phyloP scores from a whole-genome alignment of 2,329 filamentous ascomycete genomes.

The Cryoendolithus antarcticus region DNA sequence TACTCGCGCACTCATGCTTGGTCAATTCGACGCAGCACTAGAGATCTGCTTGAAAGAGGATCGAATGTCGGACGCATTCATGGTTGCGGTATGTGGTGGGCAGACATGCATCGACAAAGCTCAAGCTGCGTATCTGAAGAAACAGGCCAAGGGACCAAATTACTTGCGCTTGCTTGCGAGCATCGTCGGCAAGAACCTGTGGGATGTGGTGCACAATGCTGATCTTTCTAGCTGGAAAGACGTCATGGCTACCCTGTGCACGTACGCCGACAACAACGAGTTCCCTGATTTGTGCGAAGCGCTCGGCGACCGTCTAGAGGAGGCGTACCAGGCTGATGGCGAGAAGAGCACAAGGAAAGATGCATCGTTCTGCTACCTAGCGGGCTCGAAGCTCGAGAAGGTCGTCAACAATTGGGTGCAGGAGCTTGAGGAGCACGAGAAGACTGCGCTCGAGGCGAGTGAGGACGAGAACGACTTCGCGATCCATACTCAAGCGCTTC shows the following conservation, averaged over 20 bases:
- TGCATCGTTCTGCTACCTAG: constrained; percentile 91
- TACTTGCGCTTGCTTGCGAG: constrained; percentile 84
- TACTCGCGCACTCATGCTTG: constrained; percentile 76
- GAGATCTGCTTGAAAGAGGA: constrained; percentile 81
- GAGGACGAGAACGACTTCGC: constrained; percentile 74
- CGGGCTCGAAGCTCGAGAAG: constrained; percentile 94
- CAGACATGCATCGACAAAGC: constrained; percentile 90
- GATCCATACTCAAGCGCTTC: constrained; percentile 74
- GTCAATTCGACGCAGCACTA: constrained; percentile 80
- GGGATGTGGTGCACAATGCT: constrained; percentile 96
- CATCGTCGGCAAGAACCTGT: constrained; percentile 90
- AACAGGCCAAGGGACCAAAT: constrained; percentile 71
- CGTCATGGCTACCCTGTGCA: constrained; percentile 89
- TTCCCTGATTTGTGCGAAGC: constrained; percentile 93
- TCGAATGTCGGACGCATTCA: constrained; percentile 88
- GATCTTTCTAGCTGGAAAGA: constrained; percentile 92
- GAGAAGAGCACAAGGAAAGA: constrained; percentile 55
- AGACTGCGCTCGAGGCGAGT: constrained; percentile 52
- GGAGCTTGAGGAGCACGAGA: constrained; percentile 75
- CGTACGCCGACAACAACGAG: constrained; percentile 79
- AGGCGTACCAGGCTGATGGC: constrained; percentile 46
- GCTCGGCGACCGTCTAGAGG: constrained; percentile 79
- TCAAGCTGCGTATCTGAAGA: constrained; percentile 78
- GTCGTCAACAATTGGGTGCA: constrained; percentile 88
- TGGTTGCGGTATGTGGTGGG: constrained; percentile 93